Conservation (phyloP, 352 stramenopile species). For the Thalassiosira hispida region DNA sequence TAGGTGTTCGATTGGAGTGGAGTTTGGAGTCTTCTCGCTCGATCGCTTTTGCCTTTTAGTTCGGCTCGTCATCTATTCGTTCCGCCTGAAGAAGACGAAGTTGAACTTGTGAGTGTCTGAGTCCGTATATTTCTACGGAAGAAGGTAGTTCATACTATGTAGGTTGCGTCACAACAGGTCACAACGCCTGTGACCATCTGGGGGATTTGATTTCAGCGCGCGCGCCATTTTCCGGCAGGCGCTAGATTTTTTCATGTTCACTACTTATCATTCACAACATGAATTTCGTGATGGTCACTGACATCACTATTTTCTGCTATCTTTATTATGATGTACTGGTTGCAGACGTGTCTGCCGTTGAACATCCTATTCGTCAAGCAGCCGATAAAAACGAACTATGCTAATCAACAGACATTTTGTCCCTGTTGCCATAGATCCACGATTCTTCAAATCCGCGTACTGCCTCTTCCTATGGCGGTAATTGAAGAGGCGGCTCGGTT, state of each 20-base stretch:
- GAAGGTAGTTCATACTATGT: neutral
- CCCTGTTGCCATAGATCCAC: slow-evolving; percentile 23
- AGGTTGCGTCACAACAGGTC: too few relatives aligned
- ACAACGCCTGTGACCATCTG: too few relatives aligned
- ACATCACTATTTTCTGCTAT: neutral
- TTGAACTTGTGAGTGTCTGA: neutral
- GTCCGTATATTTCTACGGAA: neutral
- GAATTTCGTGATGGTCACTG: neutral
- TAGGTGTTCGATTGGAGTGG: too few relatives aligned
- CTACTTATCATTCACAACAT: neutral
- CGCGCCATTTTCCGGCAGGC: too few relatives aligned
- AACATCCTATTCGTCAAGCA: slow-evolving; percentile 21
- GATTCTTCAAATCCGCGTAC: slow-evolving; percentile 27
- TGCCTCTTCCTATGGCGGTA: slow-evolving; percentile 23
- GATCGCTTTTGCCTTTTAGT: neutral
- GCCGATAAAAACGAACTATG: slow-evolving; percentile 1
- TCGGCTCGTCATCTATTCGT: neutral
- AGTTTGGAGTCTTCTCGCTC: too few relatives aligned
- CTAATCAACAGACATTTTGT: slow-evolving; percentile 14
- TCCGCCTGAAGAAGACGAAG: neutral
- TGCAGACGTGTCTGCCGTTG: slow-evolving; percentile 39
- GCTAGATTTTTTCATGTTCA: neutral
- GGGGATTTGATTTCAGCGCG: too few relatives aligned
- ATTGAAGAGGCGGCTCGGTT: slow-evolving; percentile 14
- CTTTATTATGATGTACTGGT: neutral